These are phyloP conservation scores for Acorus calamus DNA, from an alignment of 106 monocot species.

Conservation along the genomic window DNA sequence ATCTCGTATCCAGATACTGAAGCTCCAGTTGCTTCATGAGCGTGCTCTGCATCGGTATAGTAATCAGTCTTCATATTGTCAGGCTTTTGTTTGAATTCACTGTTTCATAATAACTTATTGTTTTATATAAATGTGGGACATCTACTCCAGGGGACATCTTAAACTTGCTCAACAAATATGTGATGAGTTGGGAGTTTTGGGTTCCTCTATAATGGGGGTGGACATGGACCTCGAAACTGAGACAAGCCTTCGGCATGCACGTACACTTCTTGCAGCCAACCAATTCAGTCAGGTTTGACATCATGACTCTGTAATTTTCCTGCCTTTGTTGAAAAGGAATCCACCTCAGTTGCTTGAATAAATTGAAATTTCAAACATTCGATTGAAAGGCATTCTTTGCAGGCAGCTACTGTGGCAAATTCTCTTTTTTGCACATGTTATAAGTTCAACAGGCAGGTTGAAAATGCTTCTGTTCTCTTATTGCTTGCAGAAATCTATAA, in stretches of 20 bases:
- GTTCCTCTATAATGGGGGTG: constrained; percentile 65
- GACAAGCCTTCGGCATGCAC: constrained; percentile 71
- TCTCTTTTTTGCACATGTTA: constrained; percentile 83
- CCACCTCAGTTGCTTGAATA: no score
- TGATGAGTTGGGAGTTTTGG: constrained; percentile 68
- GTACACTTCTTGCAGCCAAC: constrained; percentile 83
- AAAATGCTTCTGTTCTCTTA: constrained; percentile 82
- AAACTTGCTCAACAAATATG: constrained; percentile 72
- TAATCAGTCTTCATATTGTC: background rate
- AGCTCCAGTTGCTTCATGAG: constrained; percentile 82
- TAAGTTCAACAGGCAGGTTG: constrained; percentile 84
- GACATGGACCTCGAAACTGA: constrained; percentile 90
- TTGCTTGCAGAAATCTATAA: constrained; percentile 91
- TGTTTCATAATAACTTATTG: background rate
- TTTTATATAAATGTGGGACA: background rate
- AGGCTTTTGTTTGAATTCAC: background rate
- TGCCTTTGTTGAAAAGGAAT: no score
- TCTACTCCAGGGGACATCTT: constrained; percentile 56
- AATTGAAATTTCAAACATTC: no score
- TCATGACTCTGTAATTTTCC: background rate
- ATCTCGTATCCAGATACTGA: constrained; percentile 58
- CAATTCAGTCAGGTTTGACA: constrained; percentile 64
- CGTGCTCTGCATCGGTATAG: constrained; percentile 73
- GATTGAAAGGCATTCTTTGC: background rate
- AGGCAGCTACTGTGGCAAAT: constrained; percentile 77